Evolutionary conservation across 1,139 yeast species (phyloP), one percentile per base, ranked within the genome.

Genomic region (Meyerozyma elateridarum): DNA sequence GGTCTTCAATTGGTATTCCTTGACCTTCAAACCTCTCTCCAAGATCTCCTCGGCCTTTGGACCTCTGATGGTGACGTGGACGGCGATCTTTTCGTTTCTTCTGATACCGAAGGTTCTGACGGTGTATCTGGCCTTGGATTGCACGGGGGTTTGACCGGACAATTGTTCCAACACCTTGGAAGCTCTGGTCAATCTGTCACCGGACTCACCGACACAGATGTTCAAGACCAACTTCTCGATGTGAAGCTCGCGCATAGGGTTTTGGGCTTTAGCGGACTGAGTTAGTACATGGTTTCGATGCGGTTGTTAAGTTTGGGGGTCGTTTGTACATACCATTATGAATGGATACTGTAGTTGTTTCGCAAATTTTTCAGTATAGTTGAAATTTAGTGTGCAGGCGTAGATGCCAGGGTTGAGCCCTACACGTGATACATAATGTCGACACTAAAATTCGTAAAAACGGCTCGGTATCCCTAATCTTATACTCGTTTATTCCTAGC

Each of bases 111-210:
- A 91, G 49, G 97, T 85, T 85, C 99, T 87, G 66, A 91, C 96
- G 54, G 98, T 91, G 88, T 91, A 91, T 79, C 98, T 85, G 61
- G 98, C 98, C 84, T 93, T 91, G 61, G 98, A 89, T 76, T 87
- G 96, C 59, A 91, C 99, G 70, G 98, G 98, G 61, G 98, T 91
- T 78, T 91, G 99, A 88, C 98, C 98, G 56, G 97, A 89, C 63
- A 91, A 85, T 79, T 93, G 98, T 79, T 91, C 99, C 68, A 91
- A 82, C 62, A 91, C 98, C 83, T 91, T 91, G 66, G 98, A 93
- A 61, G 98, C 99, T 85, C 99, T 91, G 79, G 99, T 91, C 73
- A 91, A 87, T 82, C 97, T 85, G 75, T 91, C 99, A 81, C 99
- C 99, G 73, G 97, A 89, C 77, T 91, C 98, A 79, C 99, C 99